phyloP scores from a whole-genome alignment of 2,329 filamentous ascomycete species.

The Nannizziopsis barbatae region DNA sequence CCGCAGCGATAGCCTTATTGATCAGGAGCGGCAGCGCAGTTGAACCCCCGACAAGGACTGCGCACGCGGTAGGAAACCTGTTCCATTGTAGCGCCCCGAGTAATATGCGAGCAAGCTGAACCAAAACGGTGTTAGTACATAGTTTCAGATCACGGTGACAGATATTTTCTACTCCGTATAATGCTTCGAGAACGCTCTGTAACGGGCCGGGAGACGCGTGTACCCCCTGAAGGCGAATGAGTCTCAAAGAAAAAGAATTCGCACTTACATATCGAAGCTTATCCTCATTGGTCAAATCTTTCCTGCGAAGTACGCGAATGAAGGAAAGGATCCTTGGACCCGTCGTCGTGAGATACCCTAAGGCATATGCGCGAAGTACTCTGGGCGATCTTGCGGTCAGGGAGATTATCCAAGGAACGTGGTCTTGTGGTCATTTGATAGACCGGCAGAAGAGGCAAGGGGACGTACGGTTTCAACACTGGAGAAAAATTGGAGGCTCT shows the following conservation, averaged over 20 bases:
- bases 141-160: constrained; percentile 4
- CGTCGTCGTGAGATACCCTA: constrained; percentile 40
- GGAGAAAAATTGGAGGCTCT: constrained; percentile 6
- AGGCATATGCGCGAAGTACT: constrained; percentile 37
- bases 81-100: constrained; percentile 33
- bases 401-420: too few relatives aligned
- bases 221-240: constrained; percentile 3
- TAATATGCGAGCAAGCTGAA: constrained; percentile 32
- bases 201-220: neutral
- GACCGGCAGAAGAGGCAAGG: neutral
- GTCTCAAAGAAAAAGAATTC: neutral
- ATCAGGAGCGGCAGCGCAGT: constrained; percentile 34
- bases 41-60: constrained; percentile 41
- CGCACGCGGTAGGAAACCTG: constrained; percentile 45
- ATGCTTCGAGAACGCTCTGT: neutral
- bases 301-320: constrained; percentile 26
- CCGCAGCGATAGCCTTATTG: constrained; percentile 6
- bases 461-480: constrained; percentile 15
- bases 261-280: constrained; percentile 30
- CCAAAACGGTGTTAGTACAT: constrained; percentile 2
- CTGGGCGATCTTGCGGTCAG: constrained; percentile 12
- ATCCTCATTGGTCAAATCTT: constrained; percentile 24
- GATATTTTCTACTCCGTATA: neutral
- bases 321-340: constrained; percentile 36
- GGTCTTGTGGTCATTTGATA: neutral